Conservation (phyloP, 345 rosid species). For the Gossypium thurberi region DNA sequence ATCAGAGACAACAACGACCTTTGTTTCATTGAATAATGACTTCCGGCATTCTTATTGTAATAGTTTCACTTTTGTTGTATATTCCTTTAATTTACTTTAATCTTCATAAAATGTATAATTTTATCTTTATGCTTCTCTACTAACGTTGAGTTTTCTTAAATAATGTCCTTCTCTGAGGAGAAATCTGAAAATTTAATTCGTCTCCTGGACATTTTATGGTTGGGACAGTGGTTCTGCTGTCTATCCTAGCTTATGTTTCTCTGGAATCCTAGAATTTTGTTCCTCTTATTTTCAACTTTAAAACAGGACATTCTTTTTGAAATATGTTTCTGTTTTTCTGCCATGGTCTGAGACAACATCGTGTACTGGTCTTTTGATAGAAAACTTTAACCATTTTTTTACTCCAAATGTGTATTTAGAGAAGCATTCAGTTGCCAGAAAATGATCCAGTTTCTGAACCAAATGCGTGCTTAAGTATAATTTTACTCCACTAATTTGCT, state of each 20-base stretch:
- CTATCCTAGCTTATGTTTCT: background rate
- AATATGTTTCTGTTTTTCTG: constrained; percentile 2
- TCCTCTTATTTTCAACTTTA: background rate
- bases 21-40: constrained; percentile 1
- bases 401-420: background rate
- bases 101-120: background rate
- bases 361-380: background rate
- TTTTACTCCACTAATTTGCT: background rate
- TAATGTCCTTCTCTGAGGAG: background rate
- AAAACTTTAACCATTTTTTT: background rate
- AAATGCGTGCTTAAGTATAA: background rate
- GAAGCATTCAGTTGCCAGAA: background rate
- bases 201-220: background rate
- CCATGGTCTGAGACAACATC: background rate
- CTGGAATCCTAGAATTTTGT: background rate
- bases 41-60: background rate
- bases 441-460: constrained; percentile 5
- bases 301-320: background rate
- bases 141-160: background rate
- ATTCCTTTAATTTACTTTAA: background rate
- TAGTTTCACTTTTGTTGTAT: background rate
- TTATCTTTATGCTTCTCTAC: background rate
- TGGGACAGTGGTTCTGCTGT: no score
- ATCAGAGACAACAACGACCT: background rate
- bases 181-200: background rate